Evolutionary conservation across 2,329 filamentous ascomycete genomes (phyloP), one percentile per base, ranked within the genome.

Genomic region (Huntiella abstrusa): DNA sequence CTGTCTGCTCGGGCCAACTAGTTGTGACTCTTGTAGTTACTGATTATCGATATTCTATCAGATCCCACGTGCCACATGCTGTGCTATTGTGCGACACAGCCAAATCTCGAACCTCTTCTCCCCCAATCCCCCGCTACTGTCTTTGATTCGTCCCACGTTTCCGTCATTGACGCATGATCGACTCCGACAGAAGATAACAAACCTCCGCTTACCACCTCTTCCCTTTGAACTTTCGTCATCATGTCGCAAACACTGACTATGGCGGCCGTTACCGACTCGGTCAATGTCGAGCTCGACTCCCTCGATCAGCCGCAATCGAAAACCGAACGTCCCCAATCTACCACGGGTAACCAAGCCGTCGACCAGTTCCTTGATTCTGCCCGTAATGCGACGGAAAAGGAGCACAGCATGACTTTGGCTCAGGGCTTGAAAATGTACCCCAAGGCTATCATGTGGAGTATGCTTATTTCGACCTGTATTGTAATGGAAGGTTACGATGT

Each of bases 401-500:
- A 79, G 60, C 77, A 75, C 54, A 69, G 65, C 11, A 84, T 85
- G 80, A 80, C 71, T 41, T 65, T 93, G 49, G 57, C 72, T 58
- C 75, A 93, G 64, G 85, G 83, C 13, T 69, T 93, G 59, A 75
- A 69, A 57, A 69, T 91, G 19, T 94, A 94, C 58, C 85, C 84
- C 49, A 88, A 92, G 65, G 86, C 86, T 16, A 78, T 92, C 48
- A 71, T 66, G 16, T 94, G 84, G 83, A 84, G 78, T 54, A 56
- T 93, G 43, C 66, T 92, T 49, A 87, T 94, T 60, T 88, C 81
- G n/a, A 88, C 83, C 0, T 87, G 82, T 58, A 91, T 93, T 56
- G 76, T 75, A 55, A 94, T 94, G 86, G 85, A 93, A 61, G 85
- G 83, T 33, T 92, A 87, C 64, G 84, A 93, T 57, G 69, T 91